Base-by-base conservation (phyloP, 1,284 basidiomycete species). In the Ceraceosorus guamensis region DNA sequence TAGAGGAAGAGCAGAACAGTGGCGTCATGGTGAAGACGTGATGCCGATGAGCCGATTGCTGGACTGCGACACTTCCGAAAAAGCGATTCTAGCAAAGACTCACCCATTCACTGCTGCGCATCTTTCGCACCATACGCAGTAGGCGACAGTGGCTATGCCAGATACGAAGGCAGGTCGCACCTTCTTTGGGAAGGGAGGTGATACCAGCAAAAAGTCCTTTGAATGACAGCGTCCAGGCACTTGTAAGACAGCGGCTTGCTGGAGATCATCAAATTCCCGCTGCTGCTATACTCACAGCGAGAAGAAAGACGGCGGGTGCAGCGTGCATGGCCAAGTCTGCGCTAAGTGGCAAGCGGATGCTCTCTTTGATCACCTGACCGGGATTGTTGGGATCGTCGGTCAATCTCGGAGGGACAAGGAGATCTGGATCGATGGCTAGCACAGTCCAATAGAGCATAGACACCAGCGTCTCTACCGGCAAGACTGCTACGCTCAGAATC, bases 391-490 rank as follows among this genome's bases (percentile, higher is more conserved):
- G 65, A 43, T 70, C 64, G 48, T 56, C 55, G 14, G 59, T 48
- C 45, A 55, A 35, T 47, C 34, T 57, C 33, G 61, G 61, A n/a
- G 59, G 63, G 46, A 69, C 55, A 46, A 71, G 32, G 2, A 69
- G 50, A 10, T 60, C 56, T 43, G 63, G 63, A 48, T 65, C 55
- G 53, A 66, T 56, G 5, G 49, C 13, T 7, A 61, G 31, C 3
- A 71, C 52, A 1, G 60, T 56, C 68, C 68, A 71, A 55, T 69
- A 71, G 13, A 71, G 55, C 14, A 63, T 6, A 5, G 67, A 59
- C 57, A 71, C 65, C 24, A 70, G 24, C 16, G 52, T 52, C 51
- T 71, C 67, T 5, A 52, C 52, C 7, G 68, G 68, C 10, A 71
- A 48, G 7, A 65, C 54, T 3, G 45, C 43, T 6, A 57, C 55